Base-by-base conservation (phyloP, 306 rosid species). In the Quillaja saponaria region DNA sequence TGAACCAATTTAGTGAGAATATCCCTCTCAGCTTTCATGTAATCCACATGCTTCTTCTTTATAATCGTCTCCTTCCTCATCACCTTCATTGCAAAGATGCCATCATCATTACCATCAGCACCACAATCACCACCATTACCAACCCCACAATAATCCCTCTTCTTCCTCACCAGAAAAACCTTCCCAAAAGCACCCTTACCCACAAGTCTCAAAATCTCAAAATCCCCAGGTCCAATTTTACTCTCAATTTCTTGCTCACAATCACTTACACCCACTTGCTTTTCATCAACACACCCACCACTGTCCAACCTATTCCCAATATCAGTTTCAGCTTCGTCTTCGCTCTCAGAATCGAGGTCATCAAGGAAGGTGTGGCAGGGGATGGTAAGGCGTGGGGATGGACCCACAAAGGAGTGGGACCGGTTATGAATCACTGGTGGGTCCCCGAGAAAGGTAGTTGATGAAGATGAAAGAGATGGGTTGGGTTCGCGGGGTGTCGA, bases 331-430 rank as follows among this genome's bases (percentile, higher is more conserved):
- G 44, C 15, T 7, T 75, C 82, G 6, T 58, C 78, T 4, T 80
- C 85, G 55, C 65, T 66, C 58, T 83, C 71, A 12, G 80, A 80
- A 35, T 72, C 75, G 65, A 81, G 72, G 16, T 75, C 85, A 13
- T 66, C 8, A 74, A 73, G 56, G 14, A 57, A 49, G 44, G 76
- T 55, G 55, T 72, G 42, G 39, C 81, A 31, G 56, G 85, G 2
- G 2, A 80, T 72, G 11, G 86, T 55, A 52, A 73, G 56, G 64
- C 84, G 92, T 0, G 98, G 98, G 47, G 95, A 88, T 54, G 98
- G 98, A 12, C 98, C 98, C 63, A 91, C 95, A 66, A 92, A 84
- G 72, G 98, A 92, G 76, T 88, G 98, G 75, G 96, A 82, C 81
- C 97, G 78, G 63, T 90, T 78, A 66, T 74, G 82, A 56, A 91